These are phyloP conservation scores for Yamadazyma songkhlaensis DNA, from an alignment of 1,139 yeast genomes.

Conservation along the genomic window DNA sequence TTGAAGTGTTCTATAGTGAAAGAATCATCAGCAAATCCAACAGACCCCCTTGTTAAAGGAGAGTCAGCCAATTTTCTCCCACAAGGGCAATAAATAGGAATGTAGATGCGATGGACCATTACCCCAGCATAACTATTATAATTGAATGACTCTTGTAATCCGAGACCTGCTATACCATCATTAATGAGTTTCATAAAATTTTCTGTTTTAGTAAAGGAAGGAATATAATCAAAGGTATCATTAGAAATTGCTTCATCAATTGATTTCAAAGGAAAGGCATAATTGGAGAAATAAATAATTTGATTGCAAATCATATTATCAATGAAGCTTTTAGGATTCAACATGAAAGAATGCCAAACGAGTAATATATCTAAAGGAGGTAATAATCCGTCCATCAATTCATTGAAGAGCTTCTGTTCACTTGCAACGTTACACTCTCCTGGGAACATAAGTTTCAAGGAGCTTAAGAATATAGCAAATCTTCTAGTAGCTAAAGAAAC, in stretches of 20 bases:
- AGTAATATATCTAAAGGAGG: slow-evolving; percentile 26
- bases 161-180: too few species aligned
- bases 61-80: too few species aligned
- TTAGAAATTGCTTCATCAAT: slow-evolving; percentile 17
- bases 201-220: too few species aligned
- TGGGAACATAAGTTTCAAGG: slow-evolving; percentile 4
- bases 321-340: slow-evolving; percentile 20
- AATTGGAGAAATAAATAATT: slow-evolving; percentile 18
- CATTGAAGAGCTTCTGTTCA: neutral
- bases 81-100: too few species aligned
- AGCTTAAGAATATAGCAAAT: slow-evolving; percentile 25
- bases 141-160: too few species aligned
- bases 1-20: neutral
- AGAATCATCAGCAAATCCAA: slow-evolving; percentile 23
- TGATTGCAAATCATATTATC: slow-evolving; percentile 25
- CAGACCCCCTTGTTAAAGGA: slow-evolving; percentile 13
- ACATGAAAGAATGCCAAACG: slow-evolving; percentile 35
- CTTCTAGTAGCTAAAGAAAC: slow-evolving; percentile 28
- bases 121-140: too few species aligned
- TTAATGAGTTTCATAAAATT: too few species aligned
- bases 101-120: too few species aligned
- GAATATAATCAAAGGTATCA: too few species aligned
- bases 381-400: neutral
- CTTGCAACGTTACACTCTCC: too few species aligned
- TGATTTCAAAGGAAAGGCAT: slow-evolving; percentile 26